Evolutionary conservation across 1,284 basidiomycete genomes (phyloP).

Genomic region (Tylopilus orsonianus): DNA sequence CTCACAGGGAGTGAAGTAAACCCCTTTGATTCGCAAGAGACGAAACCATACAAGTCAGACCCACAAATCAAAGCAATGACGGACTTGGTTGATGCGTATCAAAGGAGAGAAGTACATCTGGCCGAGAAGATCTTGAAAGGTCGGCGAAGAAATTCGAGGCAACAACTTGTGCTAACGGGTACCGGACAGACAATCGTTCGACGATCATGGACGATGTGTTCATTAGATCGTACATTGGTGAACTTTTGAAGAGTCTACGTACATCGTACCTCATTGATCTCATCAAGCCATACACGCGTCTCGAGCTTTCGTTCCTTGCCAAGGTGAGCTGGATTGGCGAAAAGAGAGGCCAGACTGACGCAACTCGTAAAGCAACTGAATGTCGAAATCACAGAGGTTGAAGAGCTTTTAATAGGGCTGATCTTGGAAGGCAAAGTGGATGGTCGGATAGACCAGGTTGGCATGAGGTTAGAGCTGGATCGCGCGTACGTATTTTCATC

Average conservation of each 20-base stretch:
- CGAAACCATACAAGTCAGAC: conserved; percentile 98
- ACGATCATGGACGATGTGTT: conserved; percentile 96
- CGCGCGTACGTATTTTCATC: conserved; percentile 60
- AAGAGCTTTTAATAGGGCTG: conserved; percentile 89
- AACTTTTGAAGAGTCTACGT: conserved; percentile 87
- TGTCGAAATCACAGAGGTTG: conserved; percentile 84
- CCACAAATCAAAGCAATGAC: conserved; percentile 98
- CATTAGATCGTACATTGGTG: conserved; percentile 92
- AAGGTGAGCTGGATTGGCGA: conserved; percentile 50
- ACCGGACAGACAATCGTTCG: conserved; percentile 73
- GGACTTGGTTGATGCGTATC: conserved; percentile 93
- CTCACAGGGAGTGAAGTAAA: conserved; percentile 98
- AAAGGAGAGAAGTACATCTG: conserved; percentile 91
- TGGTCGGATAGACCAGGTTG: conserved; percentile 94
- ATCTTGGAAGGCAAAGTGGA: conserved; percentile 95
- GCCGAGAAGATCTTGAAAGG: conserved; percentile 94
- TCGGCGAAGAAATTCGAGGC: conserved; percentile 34
- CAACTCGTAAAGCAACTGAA: conserved; percentile 79
- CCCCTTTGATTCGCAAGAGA: conserved; percentile 99
- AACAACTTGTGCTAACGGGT: not conserved
- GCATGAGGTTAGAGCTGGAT: conserved; percentile 88
- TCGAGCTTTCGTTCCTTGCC: conserved; percentile 89
- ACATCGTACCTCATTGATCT: conserved; percentile 97
- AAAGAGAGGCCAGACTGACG: not conserved
- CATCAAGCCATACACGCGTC: conserved; percentile 93